These are phyloP conservation scores for Kodamaea hsintzibuensis DNA, from an alignment of 805 yeast genomes.

Conservation along the genomic window DNA sequence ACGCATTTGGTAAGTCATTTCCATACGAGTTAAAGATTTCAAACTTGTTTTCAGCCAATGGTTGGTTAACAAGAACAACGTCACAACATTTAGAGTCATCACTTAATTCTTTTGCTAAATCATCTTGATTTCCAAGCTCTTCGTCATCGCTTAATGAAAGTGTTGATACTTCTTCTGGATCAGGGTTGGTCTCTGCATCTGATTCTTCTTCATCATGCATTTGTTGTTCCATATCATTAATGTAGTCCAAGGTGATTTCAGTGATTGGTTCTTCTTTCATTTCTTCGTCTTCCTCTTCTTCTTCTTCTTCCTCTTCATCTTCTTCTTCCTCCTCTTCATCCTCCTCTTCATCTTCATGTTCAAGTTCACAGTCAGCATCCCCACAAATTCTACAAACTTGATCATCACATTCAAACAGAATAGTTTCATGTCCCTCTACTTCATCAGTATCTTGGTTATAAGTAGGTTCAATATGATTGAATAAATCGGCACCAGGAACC, in stretches of 20 bases:
- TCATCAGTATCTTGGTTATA: slow-evolving; percentile 11
- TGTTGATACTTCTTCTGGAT: slow-evolving; percentile 22
- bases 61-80: slow-evolving; percentile 48
- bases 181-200: slow-evolving; percentile 18
- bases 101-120: slow-evolving; percentile 34
- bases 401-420: slow-evolving; percentile 56
- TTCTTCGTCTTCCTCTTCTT: slow-evolving; percentile 15
- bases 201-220: slow-evolving; percentile 12
- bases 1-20: slow-evolving; percentile 59
- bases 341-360: slow-evolving; percentile 15
- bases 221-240: slow-evolving; percentile 27
- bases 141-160: slow-evolving; percentile 17
- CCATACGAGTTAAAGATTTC: slow-evolving; percentile 89
- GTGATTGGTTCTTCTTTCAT: slow-evolving; percentile 13
- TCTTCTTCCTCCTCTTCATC: slow-evolving; percentile 21
- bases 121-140: slow-evolving; percentile 23
- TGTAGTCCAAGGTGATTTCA: slow-evolving; percentile 33
- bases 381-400: slow-evolving; percentile 29
- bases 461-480: slow-evolving; percentile 63
- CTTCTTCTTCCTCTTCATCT: slow-evolving; percentile 19
- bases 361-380: slow-evolving; percentile 25
- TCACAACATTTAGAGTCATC: slow-evolving; percentile 64
- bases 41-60: slow-evolving; percentile 39
- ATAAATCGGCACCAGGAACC: slow-evolving; percentile 90
- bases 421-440: slow-evolving; percentile 47